Evolutionary conservation across 306 rosid species (phyloP), one percentile per base, ranked within the genome.

Genomic region (Ammopiptanthus mongolicus): DNA sequence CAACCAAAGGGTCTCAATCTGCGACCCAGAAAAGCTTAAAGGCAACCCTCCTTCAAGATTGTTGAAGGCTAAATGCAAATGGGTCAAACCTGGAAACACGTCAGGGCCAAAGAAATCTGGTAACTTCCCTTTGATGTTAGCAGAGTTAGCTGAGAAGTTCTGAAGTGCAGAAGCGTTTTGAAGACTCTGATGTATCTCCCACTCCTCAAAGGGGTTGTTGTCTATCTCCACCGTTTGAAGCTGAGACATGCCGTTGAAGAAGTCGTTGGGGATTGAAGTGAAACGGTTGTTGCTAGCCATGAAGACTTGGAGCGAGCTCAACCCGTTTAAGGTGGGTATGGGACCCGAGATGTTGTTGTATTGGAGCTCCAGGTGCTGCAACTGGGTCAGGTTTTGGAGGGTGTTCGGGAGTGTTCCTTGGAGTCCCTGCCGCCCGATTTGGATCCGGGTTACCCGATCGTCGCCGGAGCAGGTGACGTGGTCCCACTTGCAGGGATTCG

Each of bases 71-170:
- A 93, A 74, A 50, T 91, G 98, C 84, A 93, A 76, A 83, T 70
- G 81, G 33, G 74, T 46, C 79, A 93, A 78, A 0, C 87, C 75
- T 18, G 96, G 84, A 50, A 91, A 88, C 9, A 36, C 87, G 1
- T 78, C 87, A 0, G 76, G 64, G 10, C 77, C 60, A 61, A 93
- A 77, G 55, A 91, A 87, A 2, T 81, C 86, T 2, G 97, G 97
- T 41, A 93, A 53, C 13, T 31, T 73, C 6, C 98, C 96, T 15
- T 82, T 77, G 33, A 91, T 44, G 44, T 89, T 91, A 28, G 96
- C 96, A 1, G 88, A 86, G 39, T 89, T 88, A 1, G 96, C 96
- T 0, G 97, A 93, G 83, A 93, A 93, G 39, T 88, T 93, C 84
- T 86, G 89, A 31, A 93, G 84, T 4, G 79, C 28, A 3, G 93